Evolutionary conservation across 192 early-diverging fungal genomes (phyloP).

Genomic region (Gonapodya sp.): DNA sequence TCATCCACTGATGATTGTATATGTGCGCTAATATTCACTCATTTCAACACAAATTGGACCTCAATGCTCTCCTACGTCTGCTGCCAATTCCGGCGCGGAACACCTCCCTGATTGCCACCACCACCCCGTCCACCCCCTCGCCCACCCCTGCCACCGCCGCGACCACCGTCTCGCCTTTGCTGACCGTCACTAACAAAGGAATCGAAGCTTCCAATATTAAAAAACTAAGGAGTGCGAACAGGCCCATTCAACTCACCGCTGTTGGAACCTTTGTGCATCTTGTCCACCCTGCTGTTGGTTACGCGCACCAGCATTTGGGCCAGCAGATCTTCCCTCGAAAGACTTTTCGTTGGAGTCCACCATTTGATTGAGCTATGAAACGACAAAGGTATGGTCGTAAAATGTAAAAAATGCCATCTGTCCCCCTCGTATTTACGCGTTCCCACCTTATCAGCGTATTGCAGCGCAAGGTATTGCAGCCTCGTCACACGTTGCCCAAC

Average conservation of each 20-base stretch:
- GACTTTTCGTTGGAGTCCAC: slow-evolving; percentile 88
- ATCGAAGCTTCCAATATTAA: slow-evolving; percentile 19
- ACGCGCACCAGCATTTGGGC: background rate
- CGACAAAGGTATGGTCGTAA: background rate
- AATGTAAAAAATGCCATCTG: background rate
- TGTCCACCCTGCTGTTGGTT: background rate
- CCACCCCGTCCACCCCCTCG: slow-evolving; percentile 16
- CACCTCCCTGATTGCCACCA: slow-evolving; percentile 15
- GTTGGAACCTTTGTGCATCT: slow-evolving; percentile 6
- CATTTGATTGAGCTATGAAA: slow-evolving; percentile 29
- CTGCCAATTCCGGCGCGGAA: slow-evolving; percentile 14
- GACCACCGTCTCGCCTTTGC: background rate
- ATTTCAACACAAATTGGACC: background rate
- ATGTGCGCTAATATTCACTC: background rate
- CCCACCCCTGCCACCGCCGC: slow-evolving; percentile 14
- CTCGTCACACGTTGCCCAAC: slow-evolving; percentile 57
- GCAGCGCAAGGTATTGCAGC: slow-evolving; percentile 76
- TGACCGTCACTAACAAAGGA: slow-evolving; percentile 11
- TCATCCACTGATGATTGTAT: background rate
- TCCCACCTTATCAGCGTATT: slow-evolving; percentile 78
- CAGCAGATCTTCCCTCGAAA: slow-evolving; percentile 42
- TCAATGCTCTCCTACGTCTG: background rate
- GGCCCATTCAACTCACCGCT: slow-evolving; percentile 13
- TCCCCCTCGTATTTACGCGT: too few relatives aligned
- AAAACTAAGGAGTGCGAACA: slow-evolving; percentile 25